A percentile compares a stretch with the other conserved stretches of the same genome.
Conservation (phyloP, 75 land plant species). For the Pinus albicaulis region DNA sequence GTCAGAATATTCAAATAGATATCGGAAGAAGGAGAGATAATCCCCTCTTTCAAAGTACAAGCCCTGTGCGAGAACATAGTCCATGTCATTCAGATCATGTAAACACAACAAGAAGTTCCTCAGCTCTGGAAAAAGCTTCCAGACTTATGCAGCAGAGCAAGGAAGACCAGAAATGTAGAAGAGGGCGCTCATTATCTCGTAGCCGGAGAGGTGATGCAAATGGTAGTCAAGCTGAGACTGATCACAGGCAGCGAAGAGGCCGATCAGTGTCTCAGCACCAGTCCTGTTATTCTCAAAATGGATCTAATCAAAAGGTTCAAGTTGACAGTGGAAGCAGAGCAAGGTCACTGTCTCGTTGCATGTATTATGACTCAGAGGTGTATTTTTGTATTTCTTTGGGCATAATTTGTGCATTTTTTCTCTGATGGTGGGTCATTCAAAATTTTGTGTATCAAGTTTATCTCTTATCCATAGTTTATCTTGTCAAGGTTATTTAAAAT, state of each 20-base stretch:
- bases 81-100: not conserved
- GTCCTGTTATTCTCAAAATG: constrained; percentile 7
- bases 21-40: constrained; percentile 29
- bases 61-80: constrained; percentile 3
- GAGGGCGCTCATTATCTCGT: constrained; percentile 6
- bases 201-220: not conserved
- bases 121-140: not conserved
- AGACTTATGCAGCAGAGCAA: not conserved
- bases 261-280: constrained; percentile 17
- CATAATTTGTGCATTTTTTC: constrained; percentile 17
- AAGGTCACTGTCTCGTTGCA: constrained; percentile 22
- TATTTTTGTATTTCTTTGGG: constrained; percentile 4
- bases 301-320: constrained; percentile 22
- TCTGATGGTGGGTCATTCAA: not conserved
- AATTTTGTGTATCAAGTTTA: not conserved
- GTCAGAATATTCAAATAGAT: constrained; percentile 17
- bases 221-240: not conserved
- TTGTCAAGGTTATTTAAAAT: not conserved
- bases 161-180: not conserved
- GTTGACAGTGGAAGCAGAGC: constrained; percentile 20
- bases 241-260: constrained; percentile 18
- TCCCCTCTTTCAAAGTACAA: constrained; percentile 27
- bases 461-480: not conserved
- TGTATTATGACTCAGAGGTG: constrained; percentile 29
- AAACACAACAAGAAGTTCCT: not conserved